phyloP scores from a whole-genome alignment of 805 yeast species.

The Barnettozyma populi region DNA sequence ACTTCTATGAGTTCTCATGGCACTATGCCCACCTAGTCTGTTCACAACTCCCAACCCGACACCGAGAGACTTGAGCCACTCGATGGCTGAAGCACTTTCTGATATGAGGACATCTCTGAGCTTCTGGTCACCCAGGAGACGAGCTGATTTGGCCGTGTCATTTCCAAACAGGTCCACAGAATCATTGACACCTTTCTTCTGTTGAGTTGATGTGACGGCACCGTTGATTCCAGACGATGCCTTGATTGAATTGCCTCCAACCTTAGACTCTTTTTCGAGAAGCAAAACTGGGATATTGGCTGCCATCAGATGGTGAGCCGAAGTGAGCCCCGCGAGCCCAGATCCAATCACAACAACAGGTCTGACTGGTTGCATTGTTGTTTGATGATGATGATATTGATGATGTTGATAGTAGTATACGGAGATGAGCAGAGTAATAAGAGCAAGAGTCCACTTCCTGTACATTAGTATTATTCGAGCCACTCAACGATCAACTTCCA shows the following conservation, averaged over 20 bases:
- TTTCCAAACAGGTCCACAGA: conserved; percentile 51
- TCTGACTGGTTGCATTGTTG: neutral
- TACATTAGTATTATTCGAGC: neutral
- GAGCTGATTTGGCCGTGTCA: conserved; percentile 67
- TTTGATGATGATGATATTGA: neutral
- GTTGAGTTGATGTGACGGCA: conserved; percentile 61
- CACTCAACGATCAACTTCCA: too few relatives aligned
- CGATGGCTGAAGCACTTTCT: conserved; percentile 61
- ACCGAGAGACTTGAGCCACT: conserved; percentile 65
- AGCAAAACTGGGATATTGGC: conserved; percentile 37
- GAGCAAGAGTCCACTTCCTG: neutral
- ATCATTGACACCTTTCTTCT: conserved; percentile 43
- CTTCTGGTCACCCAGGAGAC: conserved; percentile 49
- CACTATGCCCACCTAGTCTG: conserved; percentile 80
- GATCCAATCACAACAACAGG: conserved; percentile 63
- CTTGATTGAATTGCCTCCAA: conserved; percentile 58
- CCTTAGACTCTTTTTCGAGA: conserved; percentile 41
- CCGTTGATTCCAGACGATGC: conserved; percentile 69
- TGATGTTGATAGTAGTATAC: neutral
- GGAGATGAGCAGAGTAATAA: neutral
- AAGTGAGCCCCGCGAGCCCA: conserved; percentile 72
- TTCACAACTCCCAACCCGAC: conserved; percentile 63
- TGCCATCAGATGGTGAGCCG: conserved; percentile 49
- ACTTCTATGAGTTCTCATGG: conserved; percentile 78
- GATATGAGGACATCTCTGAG: conserved; percentile 55